Conservation (phyloP, 495 filamentous ascomycete genomes). For the Penicillium subrubescens region DNA sequence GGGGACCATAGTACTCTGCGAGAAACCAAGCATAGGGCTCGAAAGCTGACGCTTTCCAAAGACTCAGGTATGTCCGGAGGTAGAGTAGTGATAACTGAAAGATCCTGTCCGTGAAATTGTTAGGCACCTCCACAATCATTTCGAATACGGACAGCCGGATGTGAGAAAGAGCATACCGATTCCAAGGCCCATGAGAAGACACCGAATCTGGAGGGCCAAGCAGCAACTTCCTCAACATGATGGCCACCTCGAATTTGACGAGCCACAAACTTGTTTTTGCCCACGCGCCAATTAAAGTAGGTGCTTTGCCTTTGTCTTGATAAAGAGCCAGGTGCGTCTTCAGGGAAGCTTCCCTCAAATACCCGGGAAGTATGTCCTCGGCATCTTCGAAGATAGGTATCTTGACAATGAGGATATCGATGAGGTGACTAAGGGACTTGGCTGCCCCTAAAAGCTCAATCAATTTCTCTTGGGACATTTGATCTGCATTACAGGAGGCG, state of each 20-base stretch:
- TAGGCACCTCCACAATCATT: background rate
- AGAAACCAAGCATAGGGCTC: constrained; percentile 21
- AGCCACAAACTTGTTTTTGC: constrained; percentile 1
- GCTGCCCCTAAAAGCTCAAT: background rate
- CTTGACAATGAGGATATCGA: constrained; percentile 4
- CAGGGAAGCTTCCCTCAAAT: constrained; percentile 1
- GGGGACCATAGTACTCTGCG: constrained; percentile 8
- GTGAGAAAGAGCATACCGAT: background rate
- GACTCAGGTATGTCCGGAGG: constrained; percentile 10
- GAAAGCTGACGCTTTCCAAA: constrained; percentile 16
- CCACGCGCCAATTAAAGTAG: background rate
- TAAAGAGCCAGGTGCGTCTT: background rate
- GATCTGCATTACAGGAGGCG: background rate
- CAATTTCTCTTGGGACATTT: background rate
- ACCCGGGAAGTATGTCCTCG: constrained; percentile 5
- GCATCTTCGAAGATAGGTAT: constrained; percentile 4
- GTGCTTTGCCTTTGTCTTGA: constrained; percentile 2
- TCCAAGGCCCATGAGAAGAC: background rate
- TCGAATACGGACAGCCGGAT: background rate
- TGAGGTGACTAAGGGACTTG: background rate
- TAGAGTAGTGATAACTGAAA: background rate
- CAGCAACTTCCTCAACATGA: constrained; percentile 7
- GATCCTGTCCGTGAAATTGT: background rate
- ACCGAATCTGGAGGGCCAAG: background rate
- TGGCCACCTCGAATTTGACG: constrained; percentile 3